Percentiles rank a stretch among this genome's conserved stretches.
These are phyloP conservation scores for Volvariella volvacea DNA, from an alignment of 1,284 basidiomycete genomes.

Conservation along the genomic window DNA sequence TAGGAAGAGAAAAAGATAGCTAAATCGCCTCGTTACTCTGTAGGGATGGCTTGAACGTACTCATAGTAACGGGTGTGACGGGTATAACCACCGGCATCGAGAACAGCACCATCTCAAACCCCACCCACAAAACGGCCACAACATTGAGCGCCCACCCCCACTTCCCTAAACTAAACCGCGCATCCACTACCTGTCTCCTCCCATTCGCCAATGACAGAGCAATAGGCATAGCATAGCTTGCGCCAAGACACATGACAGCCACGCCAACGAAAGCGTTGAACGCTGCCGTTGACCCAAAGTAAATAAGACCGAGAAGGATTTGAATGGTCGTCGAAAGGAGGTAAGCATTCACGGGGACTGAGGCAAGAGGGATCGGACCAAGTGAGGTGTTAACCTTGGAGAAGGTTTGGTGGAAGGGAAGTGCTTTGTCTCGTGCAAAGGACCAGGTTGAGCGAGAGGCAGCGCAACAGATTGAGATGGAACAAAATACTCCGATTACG, in stretches of 20 bases:
- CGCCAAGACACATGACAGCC: constrained; percentile 47
- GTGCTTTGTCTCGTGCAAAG: constrained; percentile 64
- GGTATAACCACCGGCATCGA: constrained; percentile 53
- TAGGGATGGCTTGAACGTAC: too few species aligned
- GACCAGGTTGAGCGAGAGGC: constrained; percentile 64
- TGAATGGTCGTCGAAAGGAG: constrained; percentile 48
- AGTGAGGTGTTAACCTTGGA: constrained; percentile 34
- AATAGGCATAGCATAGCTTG: constrained; percentile 46
- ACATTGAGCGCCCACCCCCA: constrained; percentile 34
- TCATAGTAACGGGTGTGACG: constrained; percentile 39
- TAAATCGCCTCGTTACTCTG: too few species aligned
- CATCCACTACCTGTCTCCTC: constrained; percentile 30
- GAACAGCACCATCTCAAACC: constrained; percentile 48
- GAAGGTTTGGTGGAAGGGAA: constrained; percentile 51
- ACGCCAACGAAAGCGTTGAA: constrained; percentile 54
- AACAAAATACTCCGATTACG: constrained; percentile 48
- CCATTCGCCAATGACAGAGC: constrained; percentile 35
- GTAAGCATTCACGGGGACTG: constrained; percentile 53
- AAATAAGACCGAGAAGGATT: constrained; percentile 47
- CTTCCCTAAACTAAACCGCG: constrained; percentile 37
- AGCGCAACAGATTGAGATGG: constrained; percentile 56
- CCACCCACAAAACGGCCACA: constrained; percentile 40
- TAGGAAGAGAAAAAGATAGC: too few species aligned
- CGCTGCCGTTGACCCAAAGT: constrained; percentile 46
- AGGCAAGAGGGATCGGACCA: constrained; percentile 13